Percentiles rank a stretch among this genome's conserved stretches.
phyloP scores from a whole-genome alignment of 2,329 filamentous ascomycete genomes.

The Penicillium polonicum region DNA sequence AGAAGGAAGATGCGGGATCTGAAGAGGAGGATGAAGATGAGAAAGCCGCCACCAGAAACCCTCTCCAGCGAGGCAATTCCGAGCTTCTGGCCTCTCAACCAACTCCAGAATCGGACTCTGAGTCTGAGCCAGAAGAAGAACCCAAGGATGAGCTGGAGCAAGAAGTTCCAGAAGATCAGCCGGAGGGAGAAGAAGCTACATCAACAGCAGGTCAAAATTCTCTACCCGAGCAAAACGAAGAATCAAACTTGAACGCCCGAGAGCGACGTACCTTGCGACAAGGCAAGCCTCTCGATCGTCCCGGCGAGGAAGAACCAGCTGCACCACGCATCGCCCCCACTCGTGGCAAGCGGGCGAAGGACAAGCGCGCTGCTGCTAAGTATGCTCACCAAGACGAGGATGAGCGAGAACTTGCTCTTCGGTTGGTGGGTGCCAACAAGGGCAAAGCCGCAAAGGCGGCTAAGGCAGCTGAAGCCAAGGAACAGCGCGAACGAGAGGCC shows the following conservation, averaged over 20 bases:
- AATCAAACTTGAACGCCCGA: slow-evolving; percentile 42
- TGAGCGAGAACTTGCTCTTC: slow-evolving; percentile 78
- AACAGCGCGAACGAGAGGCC: slow-evolving; percentile 67
- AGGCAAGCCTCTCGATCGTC: slow-evolving; percentile 29
- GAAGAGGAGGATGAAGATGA: slow-evolving; percentile 28
- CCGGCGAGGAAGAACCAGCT: slow-evolving; percentile 17
- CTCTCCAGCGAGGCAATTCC: slow-evolving; percentile 22
- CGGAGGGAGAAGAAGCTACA: slow-evolving; percentile 17
- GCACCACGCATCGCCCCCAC: slow-evolving; percentile 33
- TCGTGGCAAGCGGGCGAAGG: slow-evolving; percentile 76
- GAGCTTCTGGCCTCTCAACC: slow-evolving; percentile 3
- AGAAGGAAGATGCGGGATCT: slow-evolving; percentile 11
- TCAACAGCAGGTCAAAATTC: slow-evolving; percentile 26
- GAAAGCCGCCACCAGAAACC: slow-evolving; percentile 16
- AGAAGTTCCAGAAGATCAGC: neutral
- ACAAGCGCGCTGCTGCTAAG: slow-evolving; percentile 82
- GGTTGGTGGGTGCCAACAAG: slow-evolving; percentile 72
- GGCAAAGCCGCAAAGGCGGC: slow-evolving; percentile 63
- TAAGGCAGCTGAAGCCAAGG: slow-evolving; percentile 58
- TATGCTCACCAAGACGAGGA: slow-evolving; percentile 95
- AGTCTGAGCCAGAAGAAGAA: slow-evolving; percentile 29
- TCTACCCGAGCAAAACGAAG: slow-evolving; percentile 22
- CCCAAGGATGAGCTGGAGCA: slow-evolving; percentile 4
- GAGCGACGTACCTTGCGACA: slow-evolving; percentile 42
- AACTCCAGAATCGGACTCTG: slow-evolving; percentile 4